A percentile compares a stretch with the other conserved stretches of the same genome.
Conservation (phyloP, 163 green algal genomes). For the Chlorella variabilis region DNA sequence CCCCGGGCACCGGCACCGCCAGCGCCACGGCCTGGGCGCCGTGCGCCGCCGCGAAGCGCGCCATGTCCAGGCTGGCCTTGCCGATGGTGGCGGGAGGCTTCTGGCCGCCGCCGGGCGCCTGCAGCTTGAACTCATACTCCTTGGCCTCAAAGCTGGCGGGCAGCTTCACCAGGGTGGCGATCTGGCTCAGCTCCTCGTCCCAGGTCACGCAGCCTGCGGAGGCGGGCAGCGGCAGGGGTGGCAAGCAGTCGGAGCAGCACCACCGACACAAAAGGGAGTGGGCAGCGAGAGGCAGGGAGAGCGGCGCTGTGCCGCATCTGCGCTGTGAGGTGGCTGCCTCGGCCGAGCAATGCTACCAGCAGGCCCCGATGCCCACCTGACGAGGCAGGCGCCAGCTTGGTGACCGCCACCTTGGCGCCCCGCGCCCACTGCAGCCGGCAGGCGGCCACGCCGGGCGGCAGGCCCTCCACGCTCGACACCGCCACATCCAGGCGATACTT, state of each 20-base stretch:
- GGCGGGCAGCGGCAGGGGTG: neutral
- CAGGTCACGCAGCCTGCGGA: constrained; percentile 38
- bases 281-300: neutral
- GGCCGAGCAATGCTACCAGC: neutral
- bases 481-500: constrained; percentile 47
- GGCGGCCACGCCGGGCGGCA: constrained; percentile 19
- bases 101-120: constrained; percentile 13
- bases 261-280: too few relatives aligned
- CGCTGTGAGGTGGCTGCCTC: too few relatives aligned
- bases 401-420: constrained; percentile 52
- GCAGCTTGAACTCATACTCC: constrained; percentile 45
- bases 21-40: constrained; percentile 2
- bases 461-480: constrained; percentile 31
- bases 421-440: constrained; percentile 48
- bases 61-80: constrained; percentile 41
- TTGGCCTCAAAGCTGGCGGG: constrained; percentile 45
- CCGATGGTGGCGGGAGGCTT: constrained; percentile 39
- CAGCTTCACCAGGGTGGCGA: constrained; percentile 37
- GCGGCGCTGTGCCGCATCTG: neutral
- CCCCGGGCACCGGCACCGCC: neutral
- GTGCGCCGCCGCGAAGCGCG: neutral
- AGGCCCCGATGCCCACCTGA: constrained; percentile 29
- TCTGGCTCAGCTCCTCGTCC: constrained; percentile 52
- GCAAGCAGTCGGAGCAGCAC: too few relatives aligned
- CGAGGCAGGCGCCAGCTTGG: constrained; percentile 13